Conservation (phyloP, 2,329 filamentous ascomycete species). For the Furcasterigmium sp. region DNA sequence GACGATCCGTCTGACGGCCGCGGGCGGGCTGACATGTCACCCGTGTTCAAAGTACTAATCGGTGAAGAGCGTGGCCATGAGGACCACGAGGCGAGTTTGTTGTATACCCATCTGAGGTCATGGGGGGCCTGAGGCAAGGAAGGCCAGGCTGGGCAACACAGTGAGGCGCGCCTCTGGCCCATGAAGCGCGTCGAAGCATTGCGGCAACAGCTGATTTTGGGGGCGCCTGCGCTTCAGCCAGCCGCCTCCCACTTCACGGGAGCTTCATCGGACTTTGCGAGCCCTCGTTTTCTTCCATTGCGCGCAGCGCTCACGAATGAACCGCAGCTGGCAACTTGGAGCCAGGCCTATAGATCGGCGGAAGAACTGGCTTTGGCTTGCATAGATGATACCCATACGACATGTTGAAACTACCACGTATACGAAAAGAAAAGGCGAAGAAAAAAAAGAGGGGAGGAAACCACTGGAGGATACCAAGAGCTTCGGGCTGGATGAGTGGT, state of each 20-base stretch:
- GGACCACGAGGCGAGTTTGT: too few species aligned
- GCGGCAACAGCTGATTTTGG: too few species aligned
- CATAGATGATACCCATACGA: conserved; percentile 4
- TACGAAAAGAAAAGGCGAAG: conserved; percentile 11
- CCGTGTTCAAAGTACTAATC: neutral
- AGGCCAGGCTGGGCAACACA: neutral
- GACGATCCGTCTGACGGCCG: neutral
- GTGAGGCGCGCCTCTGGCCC: too few species aligned
- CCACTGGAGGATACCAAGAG: conserved; percentile 9
- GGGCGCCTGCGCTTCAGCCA: too few species aligned
- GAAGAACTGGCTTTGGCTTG: conserved; percentile 2
- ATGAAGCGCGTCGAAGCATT: too few species aligned
- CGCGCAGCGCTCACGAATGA: neutral
- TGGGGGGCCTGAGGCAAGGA: neutral
- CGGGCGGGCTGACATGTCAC: neutral
- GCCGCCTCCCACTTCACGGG: neutral
- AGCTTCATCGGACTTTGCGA: neutral
- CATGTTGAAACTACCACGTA: conserved; percentile 8
- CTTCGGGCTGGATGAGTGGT: conserved; percentile 6
- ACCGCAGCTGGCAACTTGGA: neutral
- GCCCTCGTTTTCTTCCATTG: neutral
- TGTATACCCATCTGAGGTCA: too few species aligned
- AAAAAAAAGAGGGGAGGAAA: conserved; percentile 9
- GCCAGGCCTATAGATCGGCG: neutral
- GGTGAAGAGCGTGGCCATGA: neutral